These are phyloP conservation scores for Rosa multiflora DNA, from an alignment of 306 rosid species.

Conservation along the genomic window DNA sequence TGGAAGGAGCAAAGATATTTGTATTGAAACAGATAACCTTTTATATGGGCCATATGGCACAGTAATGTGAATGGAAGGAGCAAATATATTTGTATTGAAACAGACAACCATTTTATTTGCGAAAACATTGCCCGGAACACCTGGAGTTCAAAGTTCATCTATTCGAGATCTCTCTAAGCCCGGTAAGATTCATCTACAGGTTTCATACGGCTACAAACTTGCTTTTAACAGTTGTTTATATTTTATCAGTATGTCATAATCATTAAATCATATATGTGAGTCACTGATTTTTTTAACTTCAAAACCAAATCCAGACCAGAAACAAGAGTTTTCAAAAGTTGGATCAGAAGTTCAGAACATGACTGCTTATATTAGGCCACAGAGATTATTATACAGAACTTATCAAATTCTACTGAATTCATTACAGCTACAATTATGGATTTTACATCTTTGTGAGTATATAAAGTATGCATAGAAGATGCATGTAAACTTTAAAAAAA, in stretches of 20 bases:
- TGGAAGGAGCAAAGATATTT: not conserved
- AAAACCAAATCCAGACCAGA: not conserved
- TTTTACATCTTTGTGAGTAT: slow-evolving; percentile 68
- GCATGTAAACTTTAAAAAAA: slow-evolving; percentile 24
- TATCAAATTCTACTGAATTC: slow-evolving; percentile 35
- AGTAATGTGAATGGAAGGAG: not conserved
- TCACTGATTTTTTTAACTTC: not conserved
- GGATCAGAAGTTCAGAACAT: slow-evolving; percentile 5
- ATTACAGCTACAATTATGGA: slow-evolving; percentile 44
- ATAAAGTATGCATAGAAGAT: slow-evolving; percentile 36
- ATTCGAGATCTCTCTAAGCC: not conserved
- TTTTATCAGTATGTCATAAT: not conserved
- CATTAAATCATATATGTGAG: not conserved
- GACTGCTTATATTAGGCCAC: slow-evolving; percentile 23
- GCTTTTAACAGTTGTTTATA: not conserved
- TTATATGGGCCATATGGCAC: not conserved
- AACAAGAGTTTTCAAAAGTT: not conserved
- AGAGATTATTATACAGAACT: slow-evolving; percentile 46
- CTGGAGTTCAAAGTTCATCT: not conserved
- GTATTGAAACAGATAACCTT: not conserved
- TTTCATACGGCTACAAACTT: not conserved
- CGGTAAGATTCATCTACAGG: not conserved
- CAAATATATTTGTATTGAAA: not conserved
- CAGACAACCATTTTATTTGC: not conserved
- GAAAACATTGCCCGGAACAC: not conserved